Base-by-base conservation (phyloP, 768 basidiomycete species). In the Amanita inopinata region DNA sequence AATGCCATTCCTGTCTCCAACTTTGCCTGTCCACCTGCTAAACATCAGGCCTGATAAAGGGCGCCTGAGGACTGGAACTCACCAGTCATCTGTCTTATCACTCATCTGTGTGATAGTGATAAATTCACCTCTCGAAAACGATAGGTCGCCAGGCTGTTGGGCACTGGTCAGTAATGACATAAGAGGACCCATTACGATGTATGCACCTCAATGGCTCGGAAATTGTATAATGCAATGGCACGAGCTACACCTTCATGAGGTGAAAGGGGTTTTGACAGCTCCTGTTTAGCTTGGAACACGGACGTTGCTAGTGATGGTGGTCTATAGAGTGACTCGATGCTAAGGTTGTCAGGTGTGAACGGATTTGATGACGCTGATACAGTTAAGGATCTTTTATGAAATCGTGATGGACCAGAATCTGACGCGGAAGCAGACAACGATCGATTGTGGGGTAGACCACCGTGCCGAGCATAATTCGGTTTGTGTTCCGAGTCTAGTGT, bases 11-110 rank as follows among this genome's bases (percentile, higher is more conserved):
- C 67, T 58, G 11, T 70, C 71, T 15, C 72, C 60, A 1, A 78
- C 47, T 54, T 74, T 80, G n/a, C 86, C 86, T 10, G 69, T 80
- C 86, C 86, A 89, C 83, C 83, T 86, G 45, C 11, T 15, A 18
- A 38, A 39, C 7, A 25, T 14, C 9, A 25, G 37, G 4, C 9
- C 12, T 38, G 20, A n/a, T 17, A 22, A 37, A 18, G 36, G 24
- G 18, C 6, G 23, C n/a, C 2, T 30, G 15, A 25, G 20, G 17
- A 14, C 12, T 18, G 2, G 7, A 18, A 24, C 30, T 36, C 50
- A 79, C 86, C 86, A 90, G 49, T 87, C 83, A 54, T 90, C 76
- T 7, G 63, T 75, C 33, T 74, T 84, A 25, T 78, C 68, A 47
- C 77, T 87, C 64, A 74, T 85, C 58, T 80, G 64, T 8, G 72